These are phyloP conservation scores for Curvularia eragrostidis DNA, from an alignment of 2,329 filamentous ascomycete genomes.

Conservation along the genomic window DNA sequence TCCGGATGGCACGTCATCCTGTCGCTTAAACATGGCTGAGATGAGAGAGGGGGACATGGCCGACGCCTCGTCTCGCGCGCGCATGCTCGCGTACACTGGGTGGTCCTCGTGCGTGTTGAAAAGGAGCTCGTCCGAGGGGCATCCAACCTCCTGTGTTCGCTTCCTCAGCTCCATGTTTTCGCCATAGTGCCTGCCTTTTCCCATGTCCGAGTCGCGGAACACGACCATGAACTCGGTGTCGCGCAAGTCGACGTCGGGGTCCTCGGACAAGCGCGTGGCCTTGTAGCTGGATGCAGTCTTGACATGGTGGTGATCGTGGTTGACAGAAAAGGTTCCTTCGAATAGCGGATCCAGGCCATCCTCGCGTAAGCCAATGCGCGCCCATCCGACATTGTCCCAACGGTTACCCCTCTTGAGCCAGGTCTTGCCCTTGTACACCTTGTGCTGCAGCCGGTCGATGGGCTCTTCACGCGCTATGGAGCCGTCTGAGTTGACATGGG, in stretches of 20 bases:
- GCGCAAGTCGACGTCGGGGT: conserved; percentile 68
- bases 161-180: conserved; percentile 70
- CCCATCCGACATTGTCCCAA: conserved; percentile 87
- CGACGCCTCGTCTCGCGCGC: conserved; percentile 57
- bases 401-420: conserved; percentile 78
- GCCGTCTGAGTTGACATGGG: conserved; percentile 76
- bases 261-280: conserved; percentile 70
- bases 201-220: conserved; percentile 88
- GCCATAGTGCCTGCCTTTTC: conserved; percentile 31
- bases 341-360: conserved; percentile 85
- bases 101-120: conserved; percentile 82
- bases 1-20: conserved; percentile 70
- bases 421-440: conserved; percentile 81
- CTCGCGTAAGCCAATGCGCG: conserved; percentile 75
- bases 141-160: conserved; percentile 58
- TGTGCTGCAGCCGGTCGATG: conserved; percentile 75
- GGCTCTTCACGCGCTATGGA: conserved; percentile 69
- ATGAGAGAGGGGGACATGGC: conserved; percentile 66
- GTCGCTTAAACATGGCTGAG: conserved; percentile 70
- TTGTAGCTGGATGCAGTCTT: conserved; percentile 77
- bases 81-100: conserved; percentile 65
- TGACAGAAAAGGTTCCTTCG: conserved; percentile 84
- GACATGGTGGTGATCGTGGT: conserved; percentile 85
- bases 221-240: conserved; percentile 83
- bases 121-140: conserved; percentile 74